These are phyloP conservation scores for Backusella luteola DNA, from an alignment of 192 early-diverging fungal species.

Conservation along the genomic window DNA sequence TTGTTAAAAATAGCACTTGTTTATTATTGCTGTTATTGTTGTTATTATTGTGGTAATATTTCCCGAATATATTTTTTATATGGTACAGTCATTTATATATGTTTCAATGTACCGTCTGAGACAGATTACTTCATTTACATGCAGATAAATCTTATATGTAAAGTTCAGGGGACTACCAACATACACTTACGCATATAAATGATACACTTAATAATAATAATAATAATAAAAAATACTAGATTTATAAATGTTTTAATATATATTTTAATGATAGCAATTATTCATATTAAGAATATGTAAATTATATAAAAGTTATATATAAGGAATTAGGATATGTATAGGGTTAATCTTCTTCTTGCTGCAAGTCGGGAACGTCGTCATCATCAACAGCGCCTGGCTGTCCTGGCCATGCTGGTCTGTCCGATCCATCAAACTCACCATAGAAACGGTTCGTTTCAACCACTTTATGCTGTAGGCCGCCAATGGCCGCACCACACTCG, in stretches of 20 bases:
- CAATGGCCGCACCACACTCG: conserved; percentile 29
- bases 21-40: too few relatives aligned
- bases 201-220: not conserved
- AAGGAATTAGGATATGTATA: too few relatives aligned
- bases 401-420: conserved; percentile 36
- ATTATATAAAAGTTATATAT: too few relatives aligned
- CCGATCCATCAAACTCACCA: conserved; percentile 39
- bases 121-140: not conserved
- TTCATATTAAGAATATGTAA: too few relatives aligned
- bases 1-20: too few relatives aligned
- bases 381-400: not conserved
- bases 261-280: not conserved
- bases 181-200: not conserved
- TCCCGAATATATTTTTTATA: too few relatives aligned
- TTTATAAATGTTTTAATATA: not conserved
- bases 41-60: too few relatives aligned
- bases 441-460: conserved; percentile 34
- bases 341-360: not conserved
- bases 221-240: not conserved
- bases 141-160: not conserved
- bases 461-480: conserved; percentile 32
- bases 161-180: not conserved
- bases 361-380: not conserved
- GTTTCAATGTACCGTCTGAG: not conserved
- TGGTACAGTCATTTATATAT: too few relatives aligned